phyloP scores from a whole-genome alignment of 2,329 filamentous ascomycete genomes.

The Trichoderma koningiopsis region DNA sequence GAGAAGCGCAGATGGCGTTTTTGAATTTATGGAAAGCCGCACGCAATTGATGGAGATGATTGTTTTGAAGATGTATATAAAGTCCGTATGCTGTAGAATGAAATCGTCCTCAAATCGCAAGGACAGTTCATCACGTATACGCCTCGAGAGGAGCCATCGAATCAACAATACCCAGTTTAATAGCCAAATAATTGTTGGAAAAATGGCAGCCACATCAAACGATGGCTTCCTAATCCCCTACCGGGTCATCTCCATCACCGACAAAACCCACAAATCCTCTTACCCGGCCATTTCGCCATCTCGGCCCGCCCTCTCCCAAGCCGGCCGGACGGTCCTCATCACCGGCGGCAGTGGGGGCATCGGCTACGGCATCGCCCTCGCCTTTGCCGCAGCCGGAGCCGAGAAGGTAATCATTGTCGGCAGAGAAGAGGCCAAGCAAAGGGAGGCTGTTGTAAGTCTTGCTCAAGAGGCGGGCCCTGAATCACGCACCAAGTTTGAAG shows the following conservation, averaged over 20 bases:
- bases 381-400: slow-evolving; percentile 49
- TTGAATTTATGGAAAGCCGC: background rate
- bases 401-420: slow-evolving; percentile 43
- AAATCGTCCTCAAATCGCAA: background rate
- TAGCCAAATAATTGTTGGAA: background rate
- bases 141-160: background rate
- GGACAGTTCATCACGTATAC: background rate
- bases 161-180: background rate
- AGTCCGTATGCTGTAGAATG: background rate
- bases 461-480: background rate
- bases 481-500: slow-evolving; percentile 16
- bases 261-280: slow-evolving; percentile 34
- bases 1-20: background rate
- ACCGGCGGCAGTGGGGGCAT: slow-evolving; percentile 66
- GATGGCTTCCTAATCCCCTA: background rate
- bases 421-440: slow-evolving; percentile 33
- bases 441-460: background rate
- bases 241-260: slow-evolving; percentile 3
- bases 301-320: slow-evolving; percentile 43
- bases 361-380: slow-evolving; percentile 62
- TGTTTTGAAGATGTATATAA: background rate
- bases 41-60: background rate
- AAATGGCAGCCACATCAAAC: background rate
- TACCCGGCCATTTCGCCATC: slow-evolving; percentile 43
- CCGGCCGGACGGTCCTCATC: slow-evolving; percentile 59